Evolutionary conservation across 768 basidiomycete genomes (phyloP).

Genomic region (Calocybe indica): DNA sequence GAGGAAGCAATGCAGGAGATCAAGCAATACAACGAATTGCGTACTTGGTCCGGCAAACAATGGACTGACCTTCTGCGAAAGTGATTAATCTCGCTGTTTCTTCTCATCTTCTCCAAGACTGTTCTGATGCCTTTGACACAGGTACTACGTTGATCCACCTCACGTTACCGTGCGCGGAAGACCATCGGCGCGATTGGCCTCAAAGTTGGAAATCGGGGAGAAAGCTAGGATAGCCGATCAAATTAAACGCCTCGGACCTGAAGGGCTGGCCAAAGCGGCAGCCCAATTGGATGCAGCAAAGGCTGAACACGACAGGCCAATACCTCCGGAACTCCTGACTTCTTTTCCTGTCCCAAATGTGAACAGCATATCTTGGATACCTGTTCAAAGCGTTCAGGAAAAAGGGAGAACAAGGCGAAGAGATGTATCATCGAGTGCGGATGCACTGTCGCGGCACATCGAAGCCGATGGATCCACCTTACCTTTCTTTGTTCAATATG

Average conservation of each 20-base stretch:
- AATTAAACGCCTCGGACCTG: slow-evolving; percentile 64
- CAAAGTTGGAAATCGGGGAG: slow-evolving; percentile 75
- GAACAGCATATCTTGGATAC: slow-evolving; percentile 89
- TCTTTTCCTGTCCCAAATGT: slow-evolving; percentile 90
- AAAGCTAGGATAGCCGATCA: slow-evolving; percentile 71
- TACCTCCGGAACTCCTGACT: slow-evolving; percentile 76
- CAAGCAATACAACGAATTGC: slow-evolving; percentile 58
- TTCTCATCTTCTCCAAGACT: slow-evolving; percentile 1
- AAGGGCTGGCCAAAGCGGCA: slow-evolving; percentile 69
- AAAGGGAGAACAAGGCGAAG: slow-evolving; percentile 39
- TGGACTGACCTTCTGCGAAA: slow-evolving; percentile 76
- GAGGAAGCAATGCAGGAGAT: slow-evolving; percentile 72
- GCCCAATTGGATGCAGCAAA: slow-evolving; percentile 76
- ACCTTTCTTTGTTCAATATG: slow-evolving; percentile 90
- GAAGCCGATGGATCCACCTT: slow-evolving; percentile 59
- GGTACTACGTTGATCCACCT: slow-evolving; percentile 73
- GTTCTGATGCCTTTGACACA: slow-evolving; percentile 20
- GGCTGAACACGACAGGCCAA: slow-evolving; percentile 75
- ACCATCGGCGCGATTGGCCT: slow-evolving; percentile 81
- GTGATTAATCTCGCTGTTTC: slow-evolving; percentile 30
- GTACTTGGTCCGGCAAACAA: slow-evolving; percentile 64
- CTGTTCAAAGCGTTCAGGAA: slow-evolving; percentile 61
- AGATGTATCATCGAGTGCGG: slow-evolving; percentile 19
- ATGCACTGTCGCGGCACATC: slow-evolving; percentile 56
- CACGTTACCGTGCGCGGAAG: slow-evolving; percentile 78